These are phyloP conservation scores for Colletotrichum endophyticum DNA, from an alignment of 2,329 filamentous ascomycete genomes.

Conservation along the genomic window DNA sequence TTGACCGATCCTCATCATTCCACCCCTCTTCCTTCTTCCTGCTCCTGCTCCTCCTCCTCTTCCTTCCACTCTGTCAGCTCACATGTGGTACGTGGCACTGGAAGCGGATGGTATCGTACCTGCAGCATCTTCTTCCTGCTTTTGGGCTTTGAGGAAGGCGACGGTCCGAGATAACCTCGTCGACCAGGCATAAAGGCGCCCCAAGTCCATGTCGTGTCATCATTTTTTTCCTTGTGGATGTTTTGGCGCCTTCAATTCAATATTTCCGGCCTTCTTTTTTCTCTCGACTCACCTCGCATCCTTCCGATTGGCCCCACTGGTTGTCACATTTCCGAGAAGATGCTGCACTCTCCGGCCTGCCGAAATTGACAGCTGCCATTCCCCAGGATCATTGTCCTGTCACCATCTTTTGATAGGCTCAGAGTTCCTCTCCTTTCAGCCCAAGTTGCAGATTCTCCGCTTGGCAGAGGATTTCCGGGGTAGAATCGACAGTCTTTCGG, in stretches of 20 bases:
- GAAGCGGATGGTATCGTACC: not conserved
- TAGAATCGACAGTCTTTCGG: not conserved
- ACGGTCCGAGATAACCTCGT: not conserved
- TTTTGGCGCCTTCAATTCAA: not conserved
- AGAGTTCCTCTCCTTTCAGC: not conserved
- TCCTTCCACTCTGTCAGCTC: not conserved
- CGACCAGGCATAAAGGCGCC: not conserved
- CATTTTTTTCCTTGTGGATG: not conserved
- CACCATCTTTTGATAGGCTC: not conserved
- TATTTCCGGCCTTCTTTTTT: not conserved
- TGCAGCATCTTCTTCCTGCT: not conserved
- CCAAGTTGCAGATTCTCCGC: not conserved
- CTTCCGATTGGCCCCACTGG: not conserved
- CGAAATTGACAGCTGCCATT: not conserved
- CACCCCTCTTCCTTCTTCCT: not conserved
- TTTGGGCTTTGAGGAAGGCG: not conserved
- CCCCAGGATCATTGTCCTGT: not conserved
- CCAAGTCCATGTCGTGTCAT: not conserved
- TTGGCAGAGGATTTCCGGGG: not conserved
- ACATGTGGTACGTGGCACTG: not conserved
- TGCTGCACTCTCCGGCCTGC: not conserved
- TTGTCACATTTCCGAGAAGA: not conserved
- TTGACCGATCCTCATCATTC: constrained; percentile 2
- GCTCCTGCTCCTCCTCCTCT: not conserved
- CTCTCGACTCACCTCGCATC: not conserved